These are phyloP conservation scores for Oldenlandia corymbosa DNA, from an alignment of 257 asterid genomes.

Conservation along the genomic window DNA sequence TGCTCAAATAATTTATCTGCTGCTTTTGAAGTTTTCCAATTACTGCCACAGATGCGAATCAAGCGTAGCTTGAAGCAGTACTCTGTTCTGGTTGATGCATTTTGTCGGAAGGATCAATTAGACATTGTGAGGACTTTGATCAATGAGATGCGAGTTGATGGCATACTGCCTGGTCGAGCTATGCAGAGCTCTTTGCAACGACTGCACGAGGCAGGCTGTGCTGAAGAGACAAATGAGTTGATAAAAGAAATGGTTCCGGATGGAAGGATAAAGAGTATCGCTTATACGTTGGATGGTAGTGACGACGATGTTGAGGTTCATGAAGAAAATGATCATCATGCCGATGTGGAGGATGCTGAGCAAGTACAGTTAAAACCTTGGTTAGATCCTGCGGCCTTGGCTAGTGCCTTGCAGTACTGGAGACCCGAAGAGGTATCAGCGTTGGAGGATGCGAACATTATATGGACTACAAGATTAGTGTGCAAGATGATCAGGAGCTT, in stretches of 20 bases:
- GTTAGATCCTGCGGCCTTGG: conserved; percentile 87
- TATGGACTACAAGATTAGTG: conserved; percentile 77
- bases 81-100: conserved; percentile 57
- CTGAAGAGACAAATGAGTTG: conserved; percentile 46
- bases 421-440: conserved; percentile 55
- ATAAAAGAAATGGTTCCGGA: conserved; percentile 66
- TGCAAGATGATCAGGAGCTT: conserved; percentile 78
- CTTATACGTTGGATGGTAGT: conserved; percentile 34
- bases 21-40: conserved; percentile 55
- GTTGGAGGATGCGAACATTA: conserved; percentile 51
- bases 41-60: conserved; percentile 68
- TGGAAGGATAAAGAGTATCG: conserved; percentile 52
- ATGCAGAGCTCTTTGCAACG: conserved; percentile 54
- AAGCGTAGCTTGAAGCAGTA: conserved; percentile 73
- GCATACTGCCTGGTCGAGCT: conserved; percentile 78
- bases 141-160: conserved; percentile 75
- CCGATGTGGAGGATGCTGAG: conserved; percentile 22
- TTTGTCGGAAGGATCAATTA: conserved; percentile 32
- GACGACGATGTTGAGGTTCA: conserved; percentile 56
- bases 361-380: conserved; percentile 69
- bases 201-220: conserved; percentile 65
- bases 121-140: conserved; percentile 57
- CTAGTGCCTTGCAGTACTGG: conserved; percentile 68
- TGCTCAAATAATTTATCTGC: conserved; percentile 44
- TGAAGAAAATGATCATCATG: conserved; percentile 31